Conservation (phyloP, 2,329 filamentous ascomycete species). For the Pezicula neosporulosa region DNA sequence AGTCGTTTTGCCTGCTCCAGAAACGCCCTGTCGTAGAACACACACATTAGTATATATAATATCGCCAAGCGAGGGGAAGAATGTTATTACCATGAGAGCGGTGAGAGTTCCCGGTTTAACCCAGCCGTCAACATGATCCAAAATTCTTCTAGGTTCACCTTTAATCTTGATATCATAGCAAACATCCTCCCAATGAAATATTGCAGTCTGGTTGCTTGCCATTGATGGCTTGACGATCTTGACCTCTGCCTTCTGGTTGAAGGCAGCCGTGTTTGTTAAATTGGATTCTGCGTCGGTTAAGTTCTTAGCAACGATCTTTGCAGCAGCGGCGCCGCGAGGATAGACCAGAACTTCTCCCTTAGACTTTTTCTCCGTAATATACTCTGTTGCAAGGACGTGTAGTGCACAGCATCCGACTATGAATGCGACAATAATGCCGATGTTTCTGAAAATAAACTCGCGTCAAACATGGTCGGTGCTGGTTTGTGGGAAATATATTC, state of each 20-base stretch:
- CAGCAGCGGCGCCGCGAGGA: conserved; percentile 43
- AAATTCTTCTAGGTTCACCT: conserved; percentile 52
- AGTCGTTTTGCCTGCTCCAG: conserved; percentile 86
- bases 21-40: conserved; percentile 3
- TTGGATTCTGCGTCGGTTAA: background rate
- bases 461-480: background rate
- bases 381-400: conserved; percentile 62
- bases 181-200: conserved; percentile 29
- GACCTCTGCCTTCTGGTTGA: conserved; percentile 40
- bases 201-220: conserved; percentile 19
- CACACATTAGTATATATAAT: conserved; percentile 66
- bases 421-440: conserved; percentile 65
- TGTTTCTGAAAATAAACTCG: conserved; percentile 37
- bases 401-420: conserved; percentile 55
- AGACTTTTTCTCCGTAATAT: conserved; percentile 60
- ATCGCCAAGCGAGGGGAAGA: background rate
- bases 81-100: conserved; percentile 48
- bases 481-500: background rate
- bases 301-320: background rate
- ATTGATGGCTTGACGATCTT: background rate
- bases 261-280: background rate
- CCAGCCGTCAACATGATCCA: conserved; percentile 66
- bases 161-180: conserved; percentile 76
- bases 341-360: conserved; percentile 75
- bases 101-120: conserved; percentile 67